Conservation (phyloP, 768 basidiomycete genomes). For the Leccinum boreale region DNA sequence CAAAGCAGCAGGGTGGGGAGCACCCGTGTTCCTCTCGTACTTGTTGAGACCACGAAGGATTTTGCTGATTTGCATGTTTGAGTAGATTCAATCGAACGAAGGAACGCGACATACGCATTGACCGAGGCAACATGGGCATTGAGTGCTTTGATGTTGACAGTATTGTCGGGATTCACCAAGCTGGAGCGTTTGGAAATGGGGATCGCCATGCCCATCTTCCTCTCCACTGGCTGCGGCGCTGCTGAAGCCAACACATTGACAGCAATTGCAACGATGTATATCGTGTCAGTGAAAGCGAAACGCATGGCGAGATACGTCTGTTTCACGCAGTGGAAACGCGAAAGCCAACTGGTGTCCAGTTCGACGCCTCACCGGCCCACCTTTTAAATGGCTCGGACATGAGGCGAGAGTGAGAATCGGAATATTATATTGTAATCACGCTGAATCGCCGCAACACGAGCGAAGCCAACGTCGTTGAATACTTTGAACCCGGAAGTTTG, state of each 20-base stretch:
- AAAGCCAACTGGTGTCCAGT: neutral
- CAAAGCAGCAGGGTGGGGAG: neutral
- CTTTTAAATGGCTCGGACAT: neutral
- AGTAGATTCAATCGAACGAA: neutral
- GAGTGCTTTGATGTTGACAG: constrained; percentile 5
- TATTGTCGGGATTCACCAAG: constrained; percentile 5
- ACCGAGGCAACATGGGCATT: neutral
- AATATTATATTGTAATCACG: neutral
- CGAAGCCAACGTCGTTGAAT: neutral
- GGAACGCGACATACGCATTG: constrained; percentile 6
- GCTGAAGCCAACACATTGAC: constrained; percentile 4
- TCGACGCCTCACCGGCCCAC: neutral
- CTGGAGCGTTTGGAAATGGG: constrained; percentile 9
- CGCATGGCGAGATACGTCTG: neutral
- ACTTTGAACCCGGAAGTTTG: neutral
- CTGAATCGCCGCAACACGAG: neutral
- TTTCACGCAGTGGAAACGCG: neutral
- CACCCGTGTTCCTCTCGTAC: constrained; percentile 3
- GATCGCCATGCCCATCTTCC: neutral
- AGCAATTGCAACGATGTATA: constrained; percentile 2
- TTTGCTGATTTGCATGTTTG: neutral
- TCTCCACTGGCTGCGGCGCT: neutral
- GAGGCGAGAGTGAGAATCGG: neutral
- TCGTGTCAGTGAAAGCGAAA: neutral
- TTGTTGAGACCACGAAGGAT: neutral